phyloP scores from a whole-genome alignment of 2,329 filamentous ascomycete genomes.

The Fusarium fujikuroi region DNA sequence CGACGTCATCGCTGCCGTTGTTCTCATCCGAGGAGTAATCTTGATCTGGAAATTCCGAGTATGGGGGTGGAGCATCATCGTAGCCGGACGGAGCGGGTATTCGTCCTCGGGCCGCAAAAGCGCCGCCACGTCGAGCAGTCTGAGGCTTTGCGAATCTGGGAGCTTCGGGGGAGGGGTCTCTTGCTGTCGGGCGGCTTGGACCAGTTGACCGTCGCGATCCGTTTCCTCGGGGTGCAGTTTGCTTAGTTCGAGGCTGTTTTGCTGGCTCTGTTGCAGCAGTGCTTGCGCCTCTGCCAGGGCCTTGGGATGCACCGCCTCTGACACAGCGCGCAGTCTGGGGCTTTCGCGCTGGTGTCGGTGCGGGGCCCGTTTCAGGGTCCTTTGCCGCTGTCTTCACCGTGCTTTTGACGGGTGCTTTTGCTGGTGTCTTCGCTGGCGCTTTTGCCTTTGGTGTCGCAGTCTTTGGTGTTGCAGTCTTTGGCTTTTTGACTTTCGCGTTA shows the following conservation, averaged over 20 bases:
- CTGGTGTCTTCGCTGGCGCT: neutral
- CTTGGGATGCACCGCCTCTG: slow-evolving; percentile 4
- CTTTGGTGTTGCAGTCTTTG: neutral
- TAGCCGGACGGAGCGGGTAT: slow-evolving; percentile 20
- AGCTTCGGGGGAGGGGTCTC: neutral
- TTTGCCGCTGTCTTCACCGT: slow-evolving; percentile 2
- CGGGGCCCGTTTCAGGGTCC: neutral
- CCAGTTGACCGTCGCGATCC: neutral
- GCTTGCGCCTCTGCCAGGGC: neutral
- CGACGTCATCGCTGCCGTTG: slow-evolving; percentile 16
- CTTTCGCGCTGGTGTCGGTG: neutral
- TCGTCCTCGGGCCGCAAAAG: slow-evolving; percentile 38
- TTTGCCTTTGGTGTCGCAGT: neutral
- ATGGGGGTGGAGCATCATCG: slow-evolving; percentile 30
- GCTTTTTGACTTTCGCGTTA: slow-evolving; percentile 17
- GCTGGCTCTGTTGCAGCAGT: neutral
- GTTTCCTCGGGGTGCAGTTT: slow-evolving; percentile 27
- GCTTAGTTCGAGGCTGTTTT: slow-evolving; percentile 13
- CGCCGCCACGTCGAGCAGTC: slow-evolving; percentile 44
- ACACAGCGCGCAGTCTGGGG: neutral
- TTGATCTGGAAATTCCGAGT: slow-evolving; percentile 17
- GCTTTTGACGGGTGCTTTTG: neutral
- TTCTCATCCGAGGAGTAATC: slow-evolving; percentile 6
- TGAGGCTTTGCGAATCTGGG: neutral
- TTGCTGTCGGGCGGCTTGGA: fast-evolving